Conservation (phyloP, 352 stramenopile species). For the Phytophthora pseudosyringae region DNA sequence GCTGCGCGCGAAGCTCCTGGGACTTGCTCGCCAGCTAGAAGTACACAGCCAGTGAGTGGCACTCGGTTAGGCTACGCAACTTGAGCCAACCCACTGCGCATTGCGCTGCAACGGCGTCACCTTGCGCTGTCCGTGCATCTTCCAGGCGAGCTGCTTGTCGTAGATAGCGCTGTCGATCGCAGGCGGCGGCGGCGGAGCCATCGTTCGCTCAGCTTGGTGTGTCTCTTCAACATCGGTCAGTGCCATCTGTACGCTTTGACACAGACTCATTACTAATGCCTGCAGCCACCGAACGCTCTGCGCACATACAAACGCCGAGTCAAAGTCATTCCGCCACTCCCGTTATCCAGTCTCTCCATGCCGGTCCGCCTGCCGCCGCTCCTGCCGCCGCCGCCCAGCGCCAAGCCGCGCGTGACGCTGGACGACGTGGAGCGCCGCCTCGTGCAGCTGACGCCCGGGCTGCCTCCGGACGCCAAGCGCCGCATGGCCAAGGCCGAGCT, state of each 20-base stretch:
- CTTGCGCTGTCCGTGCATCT: constrained; percentile 60
- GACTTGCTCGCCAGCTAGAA: constrained; percentile 49
- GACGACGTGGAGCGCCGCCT: constrained; percentile 69
- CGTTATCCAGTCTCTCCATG: background rate
- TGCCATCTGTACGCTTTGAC: too few relatives aligned
- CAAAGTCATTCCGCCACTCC: background rate
- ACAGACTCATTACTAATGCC: background rate
- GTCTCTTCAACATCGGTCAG: constrained; percentile 1
- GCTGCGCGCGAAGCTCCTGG: constrained; percentile 46
- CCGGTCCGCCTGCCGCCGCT: constrained; percentile 8
- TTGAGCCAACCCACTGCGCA: background rate
- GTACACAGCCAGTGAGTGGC: background rate
- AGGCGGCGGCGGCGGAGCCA: constrained; percentile 1
- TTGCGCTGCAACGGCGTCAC: constrained; percentile 8
- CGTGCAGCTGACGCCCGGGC: constrained; percentile 42
- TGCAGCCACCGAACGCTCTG: background rate
- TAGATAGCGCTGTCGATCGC: constrained; percentile 41
- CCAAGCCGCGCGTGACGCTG: constrained; percentile 46
- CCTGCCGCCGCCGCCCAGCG: constrained; percentile 2
- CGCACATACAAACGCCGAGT: background rate
- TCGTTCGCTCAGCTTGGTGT: background rate
- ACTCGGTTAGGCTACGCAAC: too few relatives aligned
- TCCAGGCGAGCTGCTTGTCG: constrained; percentile 73
- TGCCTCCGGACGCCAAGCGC: constrained; percentile 51
- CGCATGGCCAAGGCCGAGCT: constrained; percentile 74